These are phyloP conservation scores for Penicillium malachiteum DNA, from an alignment of 495 filamentous ascomycete species.

Conservation along the genomic window DNA sequence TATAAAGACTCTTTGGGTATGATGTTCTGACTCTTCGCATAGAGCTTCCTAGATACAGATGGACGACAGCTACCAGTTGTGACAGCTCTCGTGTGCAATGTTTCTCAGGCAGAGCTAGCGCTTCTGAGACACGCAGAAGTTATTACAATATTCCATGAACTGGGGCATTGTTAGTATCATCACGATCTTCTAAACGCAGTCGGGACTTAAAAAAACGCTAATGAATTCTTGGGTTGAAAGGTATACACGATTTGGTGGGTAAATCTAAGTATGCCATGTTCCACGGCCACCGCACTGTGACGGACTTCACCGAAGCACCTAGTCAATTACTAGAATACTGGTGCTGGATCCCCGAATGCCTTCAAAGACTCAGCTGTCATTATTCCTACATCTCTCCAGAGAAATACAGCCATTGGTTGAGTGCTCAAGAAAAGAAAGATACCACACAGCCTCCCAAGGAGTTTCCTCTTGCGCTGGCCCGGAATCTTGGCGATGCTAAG, in stretches of 20 bases:
- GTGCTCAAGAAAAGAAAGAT: background rate
- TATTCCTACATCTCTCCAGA: background rate
- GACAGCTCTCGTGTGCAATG: conserved; percentile 11
- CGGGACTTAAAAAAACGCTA: no score
- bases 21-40: no score
- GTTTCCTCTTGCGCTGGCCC: background rate
- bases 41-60: background rate
- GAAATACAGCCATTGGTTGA: background rate
- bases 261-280: conserved; percentile 13
- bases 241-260: conserved; percentile 8
- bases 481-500: background rate
- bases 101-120: conserved; percentile 4
- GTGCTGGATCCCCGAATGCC: conserved; percentile 11
- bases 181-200: no score
- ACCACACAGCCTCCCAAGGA: background rate
- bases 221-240: background rate
- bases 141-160: conserved; percentile 12
- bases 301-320: conserved; percentile 11
- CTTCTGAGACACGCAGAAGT: conserved; percentile 10
- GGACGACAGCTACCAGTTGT: conserved; percentile 2
- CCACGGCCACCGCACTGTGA: conserved; percentile 10
- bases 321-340: conserved; percentile 14
- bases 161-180: conserved; percentile 2
- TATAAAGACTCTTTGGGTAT: no score
- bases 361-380: conserved; percentile 7